These are phyloP conservation scores for Reutealis trisperma DNA, from an alignment of 345 rosid species.

Conservation along the genomic window DNA sequence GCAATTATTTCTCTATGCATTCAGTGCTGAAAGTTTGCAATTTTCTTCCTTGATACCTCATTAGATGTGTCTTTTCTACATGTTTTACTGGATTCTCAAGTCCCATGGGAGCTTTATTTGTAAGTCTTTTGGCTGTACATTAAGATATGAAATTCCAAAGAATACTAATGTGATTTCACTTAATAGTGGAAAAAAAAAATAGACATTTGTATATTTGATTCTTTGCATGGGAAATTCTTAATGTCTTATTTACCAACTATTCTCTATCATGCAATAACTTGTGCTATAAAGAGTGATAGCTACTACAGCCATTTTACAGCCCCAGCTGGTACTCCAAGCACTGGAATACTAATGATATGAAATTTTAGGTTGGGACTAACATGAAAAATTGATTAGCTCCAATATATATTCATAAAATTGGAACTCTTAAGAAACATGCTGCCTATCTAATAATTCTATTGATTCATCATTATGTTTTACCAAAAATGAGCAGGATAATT, in stretches of 20 bases:
- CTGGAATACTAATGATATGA: too few species aligned
- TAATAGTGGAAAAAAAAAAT: background rate
- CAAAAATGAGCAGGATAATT: background rate
- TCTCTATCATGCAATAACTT: background rate
- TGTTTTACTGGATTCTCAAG: background rate
- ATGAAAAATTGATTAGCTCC: too few species aligned
- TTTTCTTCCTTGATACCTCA: background rate
- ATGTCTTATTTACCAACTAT: too few species aligned
- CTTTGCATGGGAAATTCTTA: background rate
- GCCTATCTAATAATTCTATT: background rate
- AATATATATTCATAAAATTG: too few species aligned
- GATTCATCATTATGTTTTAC: too few species aligned
- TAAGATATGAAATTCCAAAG: background rate
- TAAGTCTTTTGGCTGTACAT: background rate
- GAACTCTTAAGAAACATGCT: background rate
- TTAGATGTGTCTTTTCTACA: background rate
- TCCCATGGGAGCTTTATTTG: background rate
- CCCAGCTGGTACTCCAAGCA: background rate
- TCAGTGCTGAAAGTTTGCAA: background rate
- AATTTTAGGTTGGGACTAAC: too few species aligned
- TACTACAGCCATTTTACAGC: background rate
- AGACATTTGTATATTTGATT: background rate
- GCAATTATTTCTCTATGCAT: background rate
- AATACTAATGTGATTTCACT: background rate
- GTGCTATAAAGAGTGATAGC: background rate